Evolutionary conservation across 257 asterid genomes (phyloP), one percentile per base, ranked within the genome.

Genomic region (Haberlea rhodopensis): DNA sequence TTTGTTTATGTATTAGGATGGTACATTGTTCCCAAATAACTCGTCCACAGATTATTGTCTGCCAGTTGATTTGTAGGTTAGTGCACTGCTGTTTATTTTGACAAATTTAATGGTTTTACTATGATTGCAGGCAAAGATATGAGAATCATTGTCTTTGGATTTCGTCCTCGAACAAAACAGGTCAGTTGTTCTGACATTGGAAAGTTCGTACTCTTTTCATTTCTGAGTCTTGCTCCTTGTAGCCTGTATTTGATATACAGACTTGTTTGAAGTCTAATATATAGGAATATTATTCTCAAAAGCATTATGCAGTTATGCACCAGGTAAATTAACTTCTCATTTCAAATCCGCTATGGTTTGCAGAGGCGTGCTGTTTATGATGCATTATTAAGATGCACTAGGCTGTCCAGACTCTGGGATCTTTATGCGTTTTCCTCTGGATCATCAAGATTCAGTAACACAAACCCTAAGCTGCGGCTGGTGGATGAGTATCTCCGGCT

Each of bases 121-220:
- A 18, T 72, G 63, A 53, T 63, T 79, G 77, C 95, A 91, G 98
- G 96, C 67, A 91, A 87, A 77, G 98, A 91, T 79, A 85, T 91
- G 96, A 85, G 98, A 74, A 87, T 84, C 23, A 82, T 91, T 71
- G 96, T 91, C 61, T 91, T 84, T 69, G 92, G 96, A 40, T 91
- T 91, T 82, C 94, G 89, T 60, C 90, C 98, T 69, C 84, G 90
- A 70, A 87, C 98, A 32, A 87, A 84, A 80, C 96, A 89, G 98
- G 98, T 89, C 24, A 71, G 78, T 68, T 60, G 57, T 79, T 75
- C 59, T 69, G 73, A 54, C 53, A 63, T 11, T 53, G 73, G 66
- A 60, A 63, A 56, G 57, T 51, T 56, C 29, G 51, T 71, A n/a
- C 68, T 62, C 57, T 66, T 61, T 65, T 27, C 32, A 53, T 61